A percentile compares a stretch with the other conserved stretches of the same genome.
Evolutionary conservation across 2,329 filamentous ascomycete species (phyloP).

Genomic region (Clarireedia sp.): DNA sequence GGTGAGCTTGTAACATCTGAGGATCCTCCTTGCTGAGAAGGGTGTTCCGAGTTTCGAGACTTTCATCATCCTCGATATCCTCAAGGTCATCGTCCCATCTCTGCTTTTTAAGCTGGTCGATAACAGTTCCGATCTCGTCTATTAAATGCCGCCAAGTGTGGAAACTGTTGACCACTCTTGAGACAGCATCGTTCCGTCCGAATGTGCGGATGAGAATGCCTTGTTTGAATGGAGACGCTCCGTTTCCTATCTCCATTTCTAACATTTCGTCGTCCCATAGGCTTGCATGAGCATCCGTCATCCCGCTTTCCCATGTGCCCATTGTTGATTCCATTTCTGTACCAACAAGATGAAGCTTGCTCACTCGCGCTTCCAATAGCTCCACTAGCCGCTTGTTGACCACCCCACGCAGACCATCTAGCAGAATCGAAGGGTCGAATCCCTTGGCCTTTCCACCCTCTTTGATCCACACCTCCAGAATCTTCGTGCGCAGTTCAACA

Average conservation of each 20-base stretch:
- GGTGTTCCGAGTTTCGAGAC: slow-evolving; percentile 57
- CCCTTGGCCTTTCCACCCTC: slow-evolving; percentile 57
- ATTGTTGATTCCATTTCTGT: slow-evolving; percentile 56
- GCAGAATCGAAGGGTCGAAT: slow-evolving; percentile 59
- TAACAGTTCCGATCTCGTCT: slow-evolving; percentile 54
- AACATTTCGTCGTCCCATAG: slow-evolving; percentile 63
- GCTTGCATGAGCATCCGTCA: slow-evolving; percentile 42
- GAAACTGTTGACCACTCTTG: slow-evolving; percentile 55
- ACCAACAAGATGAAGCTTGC: slow-evolving; percentile 57
- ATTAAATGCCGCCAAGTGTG: slow-evolving; percentile 67
- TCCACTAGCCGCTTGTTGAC: slow-evolving; percentile 61
- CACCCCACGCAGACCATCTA: slow-evolving; percentile 58
- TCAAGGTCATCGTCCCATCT: slow-evolving; percentile 68
- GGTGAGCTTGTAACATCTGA: slow-evolving; percentile 48
- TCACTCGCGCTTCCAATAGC: slow-evolving; percentile 55
- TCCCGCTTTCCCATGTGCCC: slow-evolving; percentile 48
- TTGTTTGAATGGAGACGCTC: slow-evolving; percentile 60
- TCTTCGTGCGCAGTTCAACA: slow-evolving; percentile 58
- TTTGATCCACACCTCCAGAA: slow-evolving; percentile 69
- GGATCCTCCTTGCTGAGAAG: slow-evolving; percentile 68
- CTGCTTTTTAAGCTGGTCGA: slow-evolving; percentile 57
- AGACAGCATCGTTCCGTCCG: slow-evolving; percentile 62
- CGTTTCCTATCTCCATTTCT: slow-evolving; percentile 56
- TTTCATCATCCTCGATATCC: slow-evolving; percentile 66
- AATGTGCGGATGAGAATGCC: slow-evolving; percentile 62